Base-by-base conservation (phyloP, 768 basidiomycete species). In the Boletus vinaceobasis region DNA sequence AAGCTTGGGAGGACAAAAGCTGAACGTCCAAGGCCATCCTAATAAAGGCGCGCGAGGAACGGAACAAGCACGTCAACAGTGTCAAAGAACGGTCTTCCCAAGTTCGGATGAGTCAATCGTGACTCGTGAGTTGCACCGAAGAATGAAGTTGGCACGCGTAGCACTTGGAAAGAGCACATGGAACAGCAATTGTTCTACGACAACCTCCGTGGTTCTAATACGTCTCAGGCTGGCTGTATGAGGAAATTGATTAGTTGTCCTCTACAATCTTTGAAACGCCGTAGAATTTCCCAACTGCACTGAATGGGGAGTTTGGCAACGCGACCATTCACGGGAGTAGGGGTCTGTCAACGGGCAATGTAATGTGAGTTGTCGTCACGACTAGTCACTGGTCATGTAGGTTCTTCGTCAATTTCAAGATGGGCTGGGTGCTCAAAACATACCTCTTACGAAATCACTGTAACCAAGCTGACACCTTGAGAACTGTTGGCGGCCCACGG, bases 1-100 rank as follows among this genome's bases (percentile, higher is more conserved):
- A 48, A 37, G 43, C 15, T 15, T 26, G 32, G 17, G 23, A n/a
- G 19, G 19, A 11, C 4, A 23, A 37, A 26, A 17, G 8, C 7
- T 14, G 5, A 7, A 55, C 17, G 8, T 31, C 10, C n/a, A 40
- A 17, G 27, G 38, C 17, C 27, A 43, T n/a, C 15, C 29, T 50
- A 19, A 56, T 57, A 58, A 32, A 33, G 47, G 47, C 17, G 11
- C 17, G 11, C 10, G 27, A 23, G 10, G 39, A 57, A 37, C 56
- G 46, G 40, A 43, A 6, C 14, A 27, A 14, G 29, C 27, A 23
- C 27, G 32, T 31, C 51, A 37, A 37, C 27, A 26, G 11, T 26
- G 50, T 47, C 19, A 44, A 44, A n/a, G 32, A 39, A 45, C 3
- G 6, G 36, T 2, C 14, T 26, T 7, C 21, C 9, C 46, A 21